Percentiles rank a stretch among this genome's conserved stretches.
Evolutionary conservation across 768 basidiomycete genomes (phyloP).

Genomic region (Suillus fuscotomentosus): DNA sequence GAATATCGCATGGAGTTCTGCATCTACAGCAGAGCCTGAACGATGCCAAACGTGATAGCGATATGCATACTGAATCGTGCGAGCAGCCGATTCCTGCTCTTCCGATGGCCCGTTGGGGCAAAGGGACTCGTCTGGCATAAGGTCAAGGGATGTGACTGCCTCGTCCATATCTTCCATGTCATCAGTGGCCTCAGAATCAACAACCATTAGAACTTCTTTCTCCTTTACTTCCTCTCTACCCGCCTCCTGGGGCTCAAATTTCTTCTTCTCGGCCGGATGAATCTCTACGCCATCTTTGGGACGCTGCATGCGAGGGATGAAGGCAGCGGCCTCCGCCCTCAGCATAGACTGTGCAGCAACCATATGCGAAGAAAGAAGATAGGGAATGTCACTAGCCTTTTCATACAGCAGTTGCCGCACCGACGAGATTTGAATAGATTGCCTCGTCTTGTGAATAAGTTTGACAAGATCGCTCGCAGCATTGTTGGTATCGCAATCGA

Average conservation of each 20-base stretch:
- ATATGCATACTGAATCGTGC: constrained; percentile 20
- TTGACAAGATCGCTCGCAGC: constrained; percentile 21
- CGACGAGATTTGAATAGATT: not conserved
- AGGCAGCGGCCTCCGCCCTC: constrained; percentile 16
- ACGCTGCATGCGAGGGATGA: constrained; percentile 10
- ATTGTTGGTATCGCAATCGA: constrained; percentile 10
- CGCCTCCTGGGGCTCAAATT: not conserved
- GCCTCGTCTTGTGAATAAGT: constrained; percentile 18
- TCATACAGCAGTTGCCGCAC: constrained; percentile 31
- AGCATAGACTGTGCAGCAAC: constrained; percentile 15
- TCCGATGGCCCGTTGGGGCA: constrained; percentile 18
- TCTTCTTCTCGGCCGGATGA: not conserved
- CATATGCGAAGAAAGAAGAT: constrained; percentile 21
- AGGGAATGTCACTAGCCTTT: constrained; percentile 28
- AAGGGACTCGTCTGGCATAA: constrained; percentile 14
- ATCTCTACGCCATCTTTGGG: not conserved
- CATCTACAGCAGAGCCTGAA: constrained; percentile 8
- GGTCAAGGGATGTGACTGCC: not conserved
- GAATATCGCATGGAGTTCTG: constrained; percentile 24
- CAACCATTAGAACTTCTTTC: constrained; percentile 1
- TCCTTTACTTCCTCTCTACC: not conserved
- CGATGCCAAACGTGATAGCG: constrained; percentile 6
- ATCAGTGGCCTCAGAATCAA: not conserved
- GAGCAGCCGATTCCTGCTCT: constrained; percentile 24
- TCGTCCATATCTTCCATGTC: constrained; percentile 7